A percentile compares a stretch with the other conserved stretches of the same genome.
phyloP scores from a whole-genome alignment of 1,139 yeast genomes.

The Debaryomyces robertsiae region DNA sequence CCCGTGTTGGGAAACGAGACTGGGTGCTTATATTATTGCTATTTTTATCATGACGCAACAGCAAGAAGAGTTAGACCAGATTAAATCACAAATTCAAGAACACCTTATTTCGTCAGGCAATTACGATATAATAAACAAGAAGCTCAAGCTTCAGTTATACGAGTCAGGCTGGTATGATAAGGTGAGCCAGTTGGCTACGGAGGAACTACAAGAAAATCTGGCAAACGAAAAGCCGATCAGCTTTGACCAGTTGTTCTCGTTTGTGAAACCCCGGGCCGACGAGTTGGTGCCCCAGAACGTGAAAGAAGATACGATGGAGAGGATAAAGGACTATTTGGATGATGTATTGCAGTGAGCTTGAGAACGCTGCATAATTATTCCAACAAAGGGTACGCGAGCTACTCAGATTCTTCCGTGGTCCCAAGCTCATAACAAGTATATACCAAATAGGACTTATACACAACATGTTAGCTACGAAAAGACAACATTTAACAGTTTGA shows the following conservation, averaged over 20 bases:
- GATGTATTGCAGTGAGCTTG: constrained; percentile 44
- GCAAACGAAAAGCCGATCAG: constrained; percentile 44
- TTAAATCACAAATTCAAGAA: constrained; percentile 67
- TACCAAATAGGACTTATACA: too few species aligned
- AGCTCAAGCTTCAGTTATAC: constrained; percentile 62
- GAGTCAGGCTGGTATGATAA: constrained; percentile 89
- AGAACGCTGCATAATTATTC: too few species aligned
- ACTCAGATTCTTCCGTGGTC: too few species aligned
- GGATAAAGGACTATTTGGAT: constrained; percentile 65
- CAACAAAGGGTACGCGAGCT: too few species aligned
- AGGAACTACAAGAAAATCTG: constrained; percentile 32
- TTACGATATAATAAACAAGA: constrained; percentile 67
- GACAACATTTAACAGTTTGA: too few species aligned
- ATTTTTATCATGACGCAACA: constrained; percentile 29
- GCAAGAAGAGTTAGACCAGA: constrained; percentile 48
- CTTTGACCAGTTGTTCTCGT: constrained; percentile 54
- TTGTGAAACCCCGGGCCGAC: constrained; percentile 65
- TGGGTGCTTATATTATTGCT: background rate
- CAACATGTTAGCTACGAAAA: too few species aligned
- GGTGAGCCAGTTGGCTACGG: constrained; percentile 58
- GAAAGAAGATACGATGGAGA: constrained; percentile 57
- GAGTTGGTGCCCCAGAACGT: constrained; percentile 71
- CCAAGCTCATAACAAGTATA: too few species aligned
- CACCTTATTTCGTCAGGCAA: constrained; percentile 77
- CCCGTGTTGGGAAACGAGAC: too few species aligned